Evolutionary conservation across 2,329 filamentous ascomycete species (phyloP), one percentile per base, ranked within the genome.

Genomic region (Pyrenophora teres): DNA sequence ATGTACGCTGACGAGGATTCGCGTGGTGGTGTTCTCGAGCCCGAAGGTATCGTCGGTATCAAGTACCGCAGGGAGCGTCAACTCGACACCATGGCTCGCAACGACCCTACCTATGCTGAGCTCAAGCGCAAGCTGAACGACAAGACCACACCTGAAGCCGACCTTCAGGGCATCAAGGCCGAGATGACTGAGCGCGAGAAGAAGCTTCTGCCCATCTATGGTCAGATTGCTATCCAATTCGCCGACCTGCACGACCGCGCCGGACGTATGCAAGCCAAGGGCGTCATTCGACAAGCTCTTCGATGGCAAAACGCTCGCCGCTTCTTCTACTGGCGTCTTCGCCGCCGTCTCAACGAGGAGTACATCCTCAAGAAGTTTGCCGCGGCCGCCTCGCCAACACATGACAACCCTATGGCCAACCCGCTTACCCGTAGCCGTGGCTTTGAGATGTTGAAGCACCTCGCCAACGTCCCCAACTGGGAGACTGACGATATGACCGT

Each of bases 311-410:
- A 96, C 66, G 87, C 93, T 8, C 88, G 94, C 61, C 88, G 93
- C 71, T 97, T 94, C 90, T 97, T 99, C 83, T 99, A 97, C 88
- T 99, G 95, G 94, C 93, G 94, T 77, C 87, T 97, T 57, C 92
- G 95, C 76, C 89, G 94, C 73, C 87, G 94, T 78, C 83, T 99
- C 72, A 97, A 95, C 77, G 94, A 99, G 80, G 94, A 99, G 79
- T 90, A 95, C 76, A 91, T 99, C 66, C 83, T 99, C 74, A 94
- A 92, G 80, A 91, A 91, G 77, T 90, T 99, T 84, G 80, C 77
- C 2, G 63, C 71, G 33, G 71, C 76, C 6, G 74, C 77, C 65
- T 74, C 80, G 31, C 60, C 81, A 54, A 59, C 67, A 50, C 60
- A 61, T 48, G 64, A 67, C 42, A 46, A 78, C 62, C 60, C 74